phyloP scores from a whole-genome alignment of 495 filamentous ascomycete species.

The Neurospora cerealis region DNA sequence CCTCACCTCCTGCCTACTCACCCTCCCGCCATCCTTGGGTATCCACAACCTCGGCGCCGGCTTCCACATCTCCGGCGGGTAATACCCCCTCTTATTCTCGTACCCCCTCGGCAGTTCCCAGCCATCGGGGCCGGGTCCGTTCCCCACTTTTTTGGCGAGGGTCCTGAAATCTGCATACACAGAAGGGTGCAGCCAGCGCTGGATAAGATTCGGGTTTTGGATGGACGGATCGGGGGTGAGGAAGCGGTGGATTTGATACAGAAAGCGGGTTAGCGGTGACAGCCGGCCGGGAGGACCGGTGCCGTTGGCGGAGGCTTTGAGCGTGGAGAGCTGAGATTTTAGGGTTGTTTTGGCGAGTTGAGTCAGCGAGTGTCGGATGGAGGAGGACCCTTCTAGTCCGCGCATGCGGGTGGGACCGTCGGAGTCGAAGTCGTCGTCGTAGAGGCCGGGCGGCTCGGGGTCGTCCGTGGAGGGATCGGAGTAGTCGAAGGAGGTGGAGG shows the following conservation, averaged over 20 bases:
- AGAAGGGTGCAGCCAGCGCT: slow-evolving; percentile 57
- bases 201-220: slow-evolving; percentile 29
- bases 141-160: slow-evolving; percentile 49
- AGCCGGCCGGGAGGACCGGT: not conserved
- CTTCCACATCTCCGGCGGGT: slow-evolving; percentile 55
- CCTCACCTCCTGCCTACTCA: slow-evolving; percentile 52
- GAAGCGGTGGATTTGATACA: slow-evolving; percentile 14
- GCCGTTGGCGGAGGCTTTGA: slow-evolving; percentile 10
- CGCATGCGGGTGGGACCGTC: slow-evolving; percentile 11
- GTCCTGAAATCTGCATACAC: slow-evolving; percentile 52
- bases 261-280: slow-evolving; percentile 2
- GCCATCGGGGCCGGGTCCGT: slow-evolving; percentile 29
- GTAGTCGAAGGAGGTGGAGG: slow-evolving; percentile 19
- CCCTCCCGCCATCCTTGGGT: slow-evolving; percentile 53
- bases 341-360: slow-evolving; percentile 12
- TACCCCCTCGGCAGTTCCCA: slow-evolving; percentile 46
- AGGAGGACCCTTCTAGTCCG: slow-evolving; percentile 25
- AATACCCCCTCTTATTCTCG: slow-evolving; percentile 44
- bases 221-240: slow-evolving; percentile 12
- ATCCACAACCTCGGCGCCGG: slow-evolving; percentile 58
- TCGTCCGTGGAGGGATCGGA: slow-evolving; percentile 7
- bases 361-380: slow-evolving; percentile 12
- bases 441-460: slow-evolving; percentile 7
- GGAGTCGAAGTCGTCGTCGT: slow-evolving; percentile 7
- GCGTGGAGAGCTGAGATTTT: not conserved